Percentiles rank a stretch among this genome's conserved stretches.
Conservation (phyloP, 257 asterid genomes). For the Nicotiana benthamiana region DNA sequence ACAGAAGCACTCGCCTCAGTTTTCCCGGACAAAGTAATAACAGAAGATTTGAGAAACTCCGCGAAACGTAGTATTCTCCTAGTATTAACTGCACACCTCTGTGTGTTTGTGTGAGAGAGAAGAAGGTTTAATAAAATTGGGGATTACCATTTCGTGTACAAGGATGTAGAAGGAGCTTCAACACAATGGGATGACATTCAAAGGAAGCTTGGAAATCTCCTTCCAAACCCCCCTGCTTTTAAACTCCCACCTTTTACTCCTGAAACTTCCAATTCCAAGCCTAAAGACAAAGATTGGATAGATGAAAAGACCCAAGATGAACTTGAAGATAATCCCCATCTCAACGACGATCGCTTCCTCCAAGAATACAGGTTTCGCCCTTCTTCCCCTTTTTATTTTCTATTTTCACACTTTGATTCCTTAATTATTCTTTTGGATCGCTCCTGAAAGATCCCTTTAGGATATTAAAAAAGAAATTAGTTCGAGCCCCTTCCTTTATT, state of each 20-base stretch:
- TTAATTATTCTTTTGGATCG: too few species aligned
- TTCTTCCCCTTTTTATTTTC: too few species aligned
- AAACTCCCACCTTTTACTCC: constrained; percentile 68
- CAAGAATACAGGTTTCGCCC: constrained; percentile 53
- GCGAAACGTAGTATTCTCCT: background rate
- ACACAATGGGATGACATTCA: constrained; percentile 98
- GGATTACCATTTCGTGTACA: constrained; percentile 86
- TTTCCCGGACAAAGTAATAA: too few species aligned
- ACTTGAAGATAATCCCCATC: constrained; percentile 63
- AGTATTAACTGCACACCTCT: background rate
- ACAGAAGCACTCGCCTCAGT: too few species aligned
- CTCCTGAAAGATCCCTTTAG: too few species aligned
- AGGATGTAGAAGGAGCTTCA: constrained; percentile 85
- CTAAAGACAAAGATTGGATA: constrained; percentile 67
- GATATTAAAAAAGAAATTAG: too few species aligned
- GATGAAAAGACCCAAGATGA: constrained; percentile 64
- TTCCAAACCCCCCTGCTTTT: constrained; percentile 59
- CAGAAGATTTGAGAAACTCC: background rate
- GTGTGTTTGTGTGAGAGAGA: background rate
- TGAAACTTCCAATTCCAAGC: constrained; percentile 42
- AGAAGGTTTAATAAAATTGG: constrained; percentile 31
- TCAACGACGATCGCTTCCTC: constrained; percentile 84
- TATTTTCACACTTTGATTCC: too few species aligned
- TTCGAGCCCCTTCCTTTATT: background rate
- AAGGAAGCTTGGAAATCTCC: constrained; percentile 79